A percentile compares a stretch with the other conserved stretches of the same genome.
Evolutionary conservation across 1,139 yeast species (phyloP).

Genomic region (Yamadazyma aaseri): DNA sequence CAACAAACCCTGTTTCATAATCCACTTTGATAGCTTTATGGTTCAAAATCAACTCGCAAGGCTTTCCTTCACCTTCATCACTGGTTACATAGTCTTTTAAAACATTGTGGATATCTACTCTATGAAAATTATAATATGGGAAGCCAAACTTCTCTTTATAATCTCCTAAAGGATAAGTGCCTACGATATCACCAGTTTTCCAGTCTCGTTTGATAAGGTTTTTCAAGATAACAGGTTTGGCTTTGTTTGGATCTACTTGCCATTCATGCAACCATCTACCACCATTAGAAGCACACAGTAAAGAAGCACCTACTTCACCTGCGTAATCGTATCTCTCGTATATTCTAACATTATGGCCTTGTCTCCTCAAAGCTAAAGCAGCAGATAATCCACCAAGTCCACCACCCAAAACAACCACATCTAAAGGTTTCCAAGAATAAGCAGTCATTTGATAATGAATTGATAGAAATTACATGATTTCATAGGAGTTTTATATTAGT

Average conservation of each 20-base stretch:
- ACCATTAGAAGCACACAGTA: slow-evolving; percentile 18
- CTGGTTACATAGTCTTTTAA: slow-evolving; percentile 17
- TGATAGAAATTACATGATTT: neutral
- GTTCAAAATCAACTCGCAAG: slow-evolving; percentile 21
- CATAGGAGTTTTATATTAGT: neutral
- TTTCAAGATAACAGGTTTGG: slow-evolving; percentile 22
- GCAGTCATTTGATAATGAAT: slow-evolving; percentile 9
- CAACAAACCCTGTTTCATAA: slow-evolving; percentile 21
- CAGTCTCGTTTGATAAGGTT: slow-evolving; percentile 22
- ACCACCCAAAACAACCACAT: slow-evolving; percentile 32
- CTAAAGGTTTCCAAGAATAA: slow-evolving; percentile 12
- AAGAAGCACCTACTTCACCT: slow-evolving; percentile 41
- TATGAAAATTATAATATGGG: slow-evolving; percentile 21
- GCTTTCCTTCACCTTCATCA: slow-evolving; percentile 16
- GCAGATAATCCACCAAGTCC: slow-evolving; percentile 40
- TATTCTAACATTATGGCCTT: slow-evolving; percentile 33
- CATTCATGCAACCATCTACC: slow-evolving; percentile 15
- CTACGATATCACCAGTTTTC: slow-evolving; percentile 19
- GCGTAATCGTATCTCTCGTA: slow-evolving; percentile 29
- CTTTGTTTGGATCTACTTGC: slow-evolving; percentile 19
- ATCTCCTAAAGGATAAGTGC: slow-evolving; percentile 20
- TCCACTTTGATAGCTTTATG: slow-evolving; percentile 23
- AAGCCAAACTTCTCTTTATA: slow-evolving; percentile 22
- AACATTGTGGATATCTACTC: slow-evolving; percentile 22
- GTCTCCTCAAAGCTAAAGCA: slow-evolving; percentile 28